Evolutionary conservation across 768 basidiomycete species (phyloP).

Genomic region (Rossbeevera mucosa): DNA sequence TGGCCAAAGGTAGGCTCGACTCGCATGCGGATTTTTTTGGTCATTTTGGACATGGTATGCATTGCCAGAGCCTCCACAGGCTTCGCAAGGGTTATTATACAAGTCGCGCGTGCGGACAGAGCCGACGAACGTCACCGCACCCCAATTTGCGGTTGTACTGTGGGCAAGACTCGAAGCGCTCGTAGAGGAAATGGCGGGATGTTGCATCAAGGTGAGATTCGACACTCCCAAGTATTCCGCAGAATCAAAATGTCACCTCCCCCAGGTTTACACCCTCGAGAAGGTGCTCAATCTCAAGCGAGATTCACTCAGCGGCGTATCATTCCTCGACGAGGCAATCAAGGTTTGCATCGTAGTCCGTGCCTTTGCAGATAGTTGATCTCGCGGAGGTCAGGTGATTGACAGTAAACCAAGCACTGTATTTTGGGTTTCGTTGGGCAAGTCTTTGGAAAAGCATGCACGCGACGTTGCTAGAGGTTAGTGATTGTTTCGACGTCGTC

Average conservation of each 20-base stretch:
- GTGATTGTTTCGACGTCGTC: neutral
- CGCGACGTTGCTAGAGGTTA: slow-evolving; percentile 78
- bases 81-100: slow-evolving; percentile 51
- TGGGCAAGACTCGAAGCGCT: slow-evolving; percentile 64
- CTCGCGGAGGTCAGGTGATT: slow-evolving; percentile 49
- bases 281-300: slow-evolving; percentile 88
- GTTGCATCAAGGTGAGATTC: slow-evolving; percentile 75
- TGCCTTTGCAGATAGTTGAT: neutral
- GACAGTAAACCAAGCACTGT: slow-evolving; percentile 89
- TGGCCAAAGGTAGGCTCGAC: slow-evolving; percentile 58
- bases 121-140: slow-evolving; percentile 82
- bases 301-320: slow-evolving; percentile 66
- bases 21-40: neutral
- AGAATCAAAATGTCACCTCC: neutral
- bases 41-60: neutral
- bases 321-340: slow-evolving; percentile 93
- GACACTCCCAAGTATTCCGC: neutral
- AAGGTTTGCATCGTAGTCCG: slow-evolving; percentile 47
- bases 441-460: slow-evolving; percentile 75
- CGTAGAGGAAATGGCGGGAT: slow-evolving; percentile 79
- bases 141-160: slow-evolving; percentile 71
- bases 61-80: slow-evolving; percentile 17
- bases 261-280: slow-evolving; percentile 88
- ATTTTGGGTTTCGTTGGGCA: slow-evolving; percentile 84
- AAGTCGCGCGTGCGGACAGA: slow-evolving; percentile 85